Evolutionary conservation across 306 rosid species (phyloP).

Genomic region (Vigna radiata): DNA sequence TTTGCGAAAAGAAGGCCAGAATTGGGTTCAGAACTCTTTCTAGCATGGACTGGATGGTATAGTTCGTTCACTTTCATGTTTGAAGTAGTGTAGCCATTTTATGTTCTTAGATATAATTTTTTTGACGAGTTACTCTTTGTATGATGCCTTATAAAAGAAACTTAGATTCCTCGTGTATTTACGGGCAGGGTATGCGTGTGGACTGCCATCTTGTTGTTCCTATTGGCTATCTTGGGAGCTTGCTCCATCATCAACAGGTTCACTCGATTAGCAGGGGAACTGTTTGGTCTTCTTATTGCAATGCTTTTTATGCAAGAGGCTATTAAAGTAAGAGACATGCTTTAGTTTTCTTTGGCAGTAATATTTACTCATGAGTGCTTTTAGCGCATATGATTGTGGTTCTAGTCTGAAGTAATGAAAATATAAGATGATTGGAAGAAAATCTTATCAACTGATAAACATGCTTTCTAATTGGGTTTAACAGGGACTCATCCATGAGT

Average conservation of each 20-base stretch:
- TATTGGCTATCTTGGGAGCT: slow-evolving; percentile 79
- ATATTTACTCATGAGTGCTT: slow-evolving; percentile 5
- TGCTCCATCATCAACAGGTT: slow-evolving; percentile 84
- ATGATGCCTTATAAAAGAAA: background rate
- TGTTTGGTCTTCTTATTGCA: slow-evolving; percentile 89
- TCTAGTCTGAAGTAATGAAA: slow-evolving; percentile 11
- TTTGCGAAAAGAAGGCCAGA: slow-evolving; percentile 77
- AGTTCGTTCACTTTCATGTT: slow-evolving; percentile 27
- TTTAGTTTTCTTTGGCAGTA: slow-evolving; percentile 18
- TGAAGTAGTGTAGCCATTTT: slow-evolving; percentile 5
- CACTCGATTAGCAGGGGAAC: slow-evolving; percentile 81
- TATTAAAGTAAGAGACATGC: slow-evolving; percentile 59
- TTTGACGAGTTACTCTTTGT: background rate
- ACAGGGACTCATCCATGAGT: slow-evolving; percentile 75
- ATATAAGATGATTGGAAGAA: slow-evolving; percentile 1
- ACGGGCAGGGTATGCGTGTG: slow-evolving; percentile 77
- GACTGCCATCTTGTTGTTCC: slow-evolving; percentile 75
- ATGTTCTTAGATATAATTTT: slow-evolving; percentile 14
- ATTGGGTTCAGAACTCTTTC: slow-evolving; percentile 79
- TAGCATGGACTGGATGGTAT: slow-evolving; percentile 89
- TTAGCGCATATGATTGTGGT: slow-evolving; percentile 20
- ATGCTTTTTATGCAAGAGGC: slow-evolving; percentile 92
- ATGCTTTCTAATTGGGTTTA: slow-evolving; percentile 37
- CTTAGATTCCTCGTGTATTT: slow-evolving; percentile 26
- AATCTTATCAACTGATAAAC: slow-evolving; percentile 14